A percentile compares a stretch with the other conserved stretches of the same genome.
Evolutionary conservation across 352 stramenopile species (phyloP).

Genomic region (Pythium vanterpoolii): DNA sequence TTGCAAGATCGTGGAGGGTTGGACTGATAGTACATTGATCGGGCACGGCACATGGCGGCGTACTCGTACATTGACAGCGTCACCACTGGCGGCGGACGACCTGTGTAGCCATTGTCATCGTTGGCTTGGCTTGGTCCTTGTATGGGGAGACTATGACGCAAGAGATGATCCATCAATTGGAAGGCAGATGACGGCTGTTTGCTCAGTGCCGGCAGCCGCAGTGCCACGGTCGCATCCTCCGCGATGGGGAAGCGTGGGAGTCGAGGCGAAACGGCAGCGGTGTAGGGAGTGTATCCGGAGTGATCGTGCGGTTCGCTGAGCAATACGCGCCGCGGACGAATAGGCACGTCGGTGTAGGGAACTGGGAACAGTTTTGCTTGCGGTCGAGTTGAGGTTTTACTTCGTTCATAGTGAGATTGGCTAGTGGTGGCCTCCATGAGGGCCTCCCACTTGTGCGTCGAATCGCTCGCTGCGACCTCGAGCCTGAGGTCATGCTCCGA

Average conservation of each 20-base stretch:
- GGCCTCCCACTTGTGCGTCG: background rate
- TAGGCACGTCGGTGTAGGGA: background rate
- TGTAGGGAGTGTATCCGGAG: background rate
- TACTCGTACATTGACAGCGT: background rate
- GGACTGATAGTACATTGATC: background rate
- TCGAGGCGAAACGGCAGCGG: background rate
- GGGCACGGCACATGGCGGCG: background rate
- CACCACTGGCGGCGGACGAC: background rate
- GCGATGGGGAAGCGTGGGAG: background rate
- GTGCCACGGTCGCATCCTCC: background rate
- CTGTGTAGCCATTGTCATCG: background rate
- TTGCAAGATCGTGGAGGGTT: background rate
- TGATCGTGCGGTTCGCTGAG: background rate
- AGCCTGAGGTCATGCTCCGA: constrained; percentile 39
- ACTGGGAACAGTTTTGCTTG: background rate
- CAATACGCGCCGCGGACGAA: background rate
- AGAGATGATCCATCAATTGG: background rate
- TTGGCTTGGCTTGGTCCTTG: background rate
- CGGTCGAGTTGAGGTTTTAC: too few relatives aligned
- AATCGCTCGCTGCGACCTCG: background rate
- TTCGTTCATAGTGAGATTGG: too few relatives aligned
- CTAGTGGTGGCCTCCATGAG: background rate
- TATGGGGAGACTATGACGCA: background rate
- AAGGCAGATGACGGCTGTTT: background rate
- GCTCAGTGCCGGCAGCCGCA: background rate